Conservation (phyloP, 2,329 filamentous ascomycete species). For the Nemania serpens region DNA sequence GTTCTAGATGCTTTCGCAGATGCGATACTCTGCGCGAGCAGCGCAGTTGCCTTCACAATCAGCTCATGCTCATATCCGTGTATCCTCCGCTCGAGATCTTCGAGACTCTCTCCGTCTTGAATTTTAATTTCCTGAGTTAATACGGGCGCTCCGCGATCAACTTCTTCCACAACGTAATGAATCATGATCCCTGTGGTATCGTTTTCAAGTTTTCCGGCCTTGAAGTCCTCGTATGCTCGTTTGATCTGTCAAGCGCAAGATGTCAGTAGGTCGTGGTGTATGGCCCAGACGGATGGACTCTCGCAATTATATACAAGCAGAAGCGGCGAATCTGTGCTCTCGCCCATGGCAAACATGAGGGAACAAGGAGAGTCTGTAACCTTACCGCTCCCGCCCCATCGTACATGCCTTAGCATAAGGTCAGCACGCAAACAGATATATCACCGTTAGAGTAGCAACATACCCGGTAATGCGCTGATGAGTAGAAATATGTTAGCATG, state of each 20-base stretch:
- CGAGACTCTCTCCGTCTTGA: slow-evolving; percentile 59
- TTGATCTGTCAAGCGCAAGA: slow-evolving; percentile 52
- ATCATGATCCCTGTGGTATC: slow-evolving; percentile 72
- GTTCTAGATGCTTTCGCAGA: slow-evolving; percentile 29
- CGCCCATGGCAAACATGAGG: not conserved
- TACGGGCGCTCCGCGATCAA: slow-evolving; percentile 71
- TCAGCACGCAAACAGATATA: not conserved
- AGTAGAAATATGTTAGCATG: too few species aligned
- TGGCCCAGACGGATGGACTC: not conserved
- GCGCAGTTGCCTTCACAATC: slow-evolving; percentile 67
- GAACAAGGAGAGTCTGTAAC: not conserved
- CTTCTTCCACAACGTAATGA: slow-evolving; percentile 70
- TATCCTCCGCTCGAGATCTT: slow-evolving; percentile 65
- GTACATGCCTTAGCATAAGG: slow-evolving; percentile 56
- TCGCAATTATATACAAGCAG: not conserved
- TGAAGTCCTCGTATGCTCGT: slow-evolving; percentile 68
- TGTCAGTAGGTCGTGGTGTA: slow-evolving; percentile 2
- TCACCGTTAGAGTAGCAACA: slow-evolving; percentile 31
- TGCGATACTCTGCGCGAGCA: slow-evolving; percentile 34
- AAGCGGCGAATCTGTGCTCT: not conserved
- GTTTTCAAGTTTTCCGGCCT: slow-evolving; percentile 59
- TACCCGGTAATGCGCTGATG: slow-evolving; percentile 25
- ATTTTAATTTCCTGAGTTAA: slow-evolving; percentile 64
- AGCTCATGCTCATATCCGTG: slow-evolving; percentile 69
- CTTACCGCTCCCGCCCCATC: slow-evolving; percentile 64